Evolutionary conservation across 2,329 filamentous ascomycete species (phyloP).

Genomic region (Ophiosphaerella narmari): DNA sequence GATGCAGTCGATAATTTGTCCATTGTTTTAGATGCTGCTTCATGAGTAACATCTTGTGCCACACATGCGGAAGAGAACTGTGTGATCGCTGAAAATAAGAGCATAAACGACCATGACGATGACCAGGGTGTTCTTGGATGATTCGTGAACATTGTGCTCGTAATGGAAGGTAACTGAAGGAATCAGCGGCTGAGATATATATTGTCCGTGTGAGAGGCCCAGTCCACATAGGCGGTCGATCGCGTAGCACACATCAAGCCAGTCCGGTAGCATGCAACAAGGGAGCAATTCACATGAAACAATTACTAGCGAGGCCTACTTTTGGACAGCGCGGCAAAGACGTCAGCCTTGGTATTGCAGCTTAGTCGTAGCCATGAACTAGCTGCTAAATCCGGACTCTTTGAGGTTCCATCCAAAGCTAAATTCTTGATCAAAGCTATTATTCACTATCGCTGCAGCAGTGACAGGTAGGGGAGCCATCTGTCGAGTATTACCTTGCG

Average conservation of each 20-base stretch:
- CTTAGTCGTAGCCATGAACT: slow-evolving; percentile 9
- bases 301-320: slow-evolving; percentile 3
- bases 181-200: neutral
- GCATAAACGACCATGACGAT: neutral
- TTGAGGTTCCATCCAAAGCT: neutral
- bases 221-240: neutral
- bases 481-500: neutral
- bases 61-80: slow-evolving; percentile 8
- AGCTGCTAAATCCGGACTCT: neutral
- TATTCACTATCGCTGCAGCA: neutral
- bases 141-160: neutral
- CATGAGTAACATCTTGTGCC: slow-evolving; percentile 8
- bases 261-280: slow-evolving; percentile 9
- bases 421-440: neutral
- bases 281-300: slow-evolving; percentile 10
- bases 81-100: neutral
- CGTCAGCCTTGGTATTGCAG: slow-evolving; percentile 5
- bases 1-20: slow-evolving; percentile 5
- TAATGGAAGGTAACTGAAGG: neutral
- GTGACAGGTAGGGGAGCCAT: neutral
- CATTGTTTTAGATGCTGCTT: neutral
- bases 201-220: neutral
- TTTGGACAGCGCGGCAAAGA: slow-evolving; percentile 8
- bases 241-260: neutral
- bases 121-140: neutral